phyloP scores from a whole-genome alignment of 1,284 basidiomycete species.

The Xerocomus nothofagi region DNA sequence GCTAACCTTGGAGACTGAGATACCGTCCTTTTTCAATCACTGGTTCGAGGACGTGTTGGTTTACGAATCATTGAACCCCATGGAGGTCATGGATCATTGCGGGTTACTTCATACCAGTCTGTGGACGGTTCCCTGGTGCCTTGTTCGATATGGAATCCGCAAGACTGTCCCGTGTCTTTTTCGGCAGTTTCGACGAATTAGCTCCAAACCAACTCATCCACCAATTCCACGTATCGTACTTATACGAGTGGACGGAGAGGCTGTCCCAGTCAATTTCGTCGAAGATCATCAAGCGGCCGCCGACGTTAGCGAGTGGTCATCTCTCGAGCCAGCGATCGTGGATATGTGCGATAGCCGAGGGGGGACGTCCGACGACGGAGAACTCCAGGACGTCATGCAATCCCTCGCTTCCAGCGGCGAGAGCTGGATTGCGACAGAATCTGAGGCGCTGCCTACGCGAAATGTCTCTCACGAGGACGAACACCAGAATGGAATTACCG shows the following conservation, averaged over 20 bases:
- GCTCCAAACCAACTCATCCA: neutral
- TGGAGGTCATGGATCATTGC: neutral
- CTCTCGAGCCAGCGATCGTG: neutral
- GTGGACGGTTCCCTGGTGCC: conserved; percentile 9
- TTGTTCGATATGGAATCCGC: conserved; percentile 4
- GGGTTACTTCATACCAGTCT: conserved; percentile 9
- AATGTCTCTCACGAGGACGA: neutral
- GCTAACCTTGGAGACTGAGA: conserved; percentile 15
- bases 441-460: neutral
- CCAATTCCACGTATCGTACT: conserved; percentile 20
- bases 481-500: neutral
- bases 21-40: conserved; percentile 19
- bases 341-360: neutral
- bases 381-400: neutral
- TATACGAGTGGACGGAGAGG: conserved; percentile 15
- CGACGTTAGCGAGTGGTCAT: neutral
- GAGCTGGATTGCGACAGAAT: neutral
- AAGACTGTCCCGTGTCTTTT: neutral
- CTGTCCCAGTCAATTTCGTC: conserved; percentile 8
- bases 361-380: neutral
- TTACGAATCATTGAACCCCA: conserved; percentile 18
- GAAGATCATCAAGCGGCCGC: conserved; percentile 4
- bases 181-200: neutral
- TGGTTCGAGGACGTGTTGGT: conserved; percentile 22
- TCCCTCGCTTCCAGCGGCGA: neutral